Evolutionary conservation across 495 filamentous ascomycete genomes (phyloP), one percentile per base, ranked within the genome.

Genomic region (Ascobolus immersus): DNA sequence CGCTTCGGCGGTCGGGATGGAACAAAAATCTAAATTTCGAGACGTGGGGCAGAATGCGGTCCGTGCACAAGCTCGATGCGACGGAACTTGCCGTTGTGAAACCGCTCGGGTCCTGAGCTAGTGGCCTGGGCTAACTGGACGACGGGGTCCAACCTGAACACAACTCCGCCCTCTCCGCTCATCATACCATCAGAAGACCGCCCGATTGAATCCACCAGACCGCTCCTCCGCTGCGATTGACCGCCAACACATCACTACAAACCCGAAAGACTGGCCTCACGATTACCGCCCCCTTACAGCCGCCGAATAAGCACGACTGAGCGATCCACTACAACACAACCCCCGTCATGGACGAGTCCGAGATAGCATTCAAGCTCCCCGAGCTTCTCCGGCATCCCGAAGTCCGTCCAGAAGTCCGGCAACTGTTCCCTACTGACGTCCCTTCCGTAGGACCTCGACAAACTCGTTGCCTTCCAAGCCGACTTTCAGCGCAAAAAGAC

Each of bases 401-500:
- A 44, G 47, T 49, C 38, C 21, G 12, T 12, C 14, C 11, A 17
- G 18, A 15, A 9, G 17, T 36, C 10, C 28, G 20, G n/a, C n/a
- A 27, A 7, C 5, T 27, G 25, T 6, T 27, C 25, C 11, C 11
- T 27, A n/a, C 25, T n/a, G 14, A 18, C 9, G 32, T 42, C 20
- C 17, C 18, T 21, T 38, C 21, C 34, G 29, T 38, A 77, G 46
- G 86, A 99, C 53, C 73, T 99, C 36, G 84, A 94, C 60, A 99
- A 93, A 60, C 81, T 94, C 48, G 55, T 69, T 37, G 68, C 67
- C 36, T 61, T 99, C 46, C 90, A 86, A 55, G 65, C 77, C 44
- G 86, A 99, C 51, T 92, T 93, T 58, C 62, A 67, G 40, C 76
- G 89, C 43, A 94, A 94, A 65, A 99, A 99, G 51, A 63, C 67